Conservation (phyloP, 2,329 filamentous ascomycete genomes). For the Ceratocystis variospora region DNA sequence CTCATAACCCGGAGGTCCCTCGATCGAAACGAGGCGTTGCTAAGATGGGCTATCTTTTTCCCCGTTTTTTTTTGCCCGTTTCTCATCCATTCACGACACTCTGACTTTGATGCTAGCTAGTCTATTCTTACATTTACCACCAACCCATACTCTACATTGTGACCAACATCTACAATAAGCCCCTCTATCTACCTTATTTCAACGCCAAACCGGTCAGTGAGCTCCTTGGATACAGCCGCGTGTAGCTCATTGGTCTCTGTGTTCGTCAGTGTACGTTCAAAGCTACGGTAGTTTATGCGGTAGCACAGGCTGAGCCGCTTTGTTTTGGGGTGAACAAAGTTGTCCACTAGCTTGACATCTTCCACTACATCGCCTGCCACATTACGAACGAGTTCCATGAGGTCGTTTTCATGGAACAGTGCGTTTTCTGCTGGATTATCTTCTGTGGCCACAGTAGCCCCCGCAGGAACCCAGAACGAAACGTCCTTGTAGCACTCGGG, state of each 20-base stretch:
- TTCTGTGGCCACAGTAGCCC: slow-evolving; percentile 22
- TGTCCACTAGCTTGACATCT: slow-evolving; percentile 70
- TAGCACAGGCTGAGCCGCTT: slow-evolving; percentile 78
- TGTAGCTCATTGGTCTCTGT: slow-evolving; percentile 68
- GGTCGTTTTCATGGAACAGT: slow-evolving; percentile 79
- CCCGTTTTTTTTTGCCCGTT: neutral
- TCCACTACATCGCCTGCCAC: slow-evolving; percentile 74
- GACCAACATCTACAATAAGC: slow-evolving; percentile 24
- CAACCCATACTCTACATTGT: neutral
- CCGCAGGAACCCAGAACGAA: slow-evolving; percentile 64
- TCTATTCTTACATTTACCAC: neutral
- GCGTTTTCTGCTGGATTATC: slow-evolving; percentile 35
- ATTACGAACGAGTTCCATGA: slow-evolving; percentile 87
- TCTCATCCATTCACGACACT: neutral
- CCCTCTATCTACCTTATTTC: slow-evolving; percentile 43
- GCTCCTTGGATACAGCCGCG: slow-evolving; percentile 45
- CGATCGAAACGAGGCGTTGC: slow-evolving; percentile 20
- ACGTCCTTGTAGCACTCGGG: slow-evolving; percentile 85
- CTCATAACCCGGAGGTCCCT: slow-evolving; percentile 10
- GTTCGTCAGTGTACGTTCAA: slow-evolving; percentile 81
- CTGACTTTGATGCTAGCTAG: neutral
- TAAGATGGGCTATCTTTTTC: slow-evolving; percentile 25
- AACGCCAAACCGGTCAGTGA: slow-evolving; percentile 62
- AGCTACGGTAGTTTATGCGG: slow-evolving; percentile 80
- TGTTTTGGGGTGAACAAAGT: slow-evolving; percentile 79